Conservation (phyloP, 2,329 filamentous ascomycete species). For the Ophiosphaerella narmari region DNA sequence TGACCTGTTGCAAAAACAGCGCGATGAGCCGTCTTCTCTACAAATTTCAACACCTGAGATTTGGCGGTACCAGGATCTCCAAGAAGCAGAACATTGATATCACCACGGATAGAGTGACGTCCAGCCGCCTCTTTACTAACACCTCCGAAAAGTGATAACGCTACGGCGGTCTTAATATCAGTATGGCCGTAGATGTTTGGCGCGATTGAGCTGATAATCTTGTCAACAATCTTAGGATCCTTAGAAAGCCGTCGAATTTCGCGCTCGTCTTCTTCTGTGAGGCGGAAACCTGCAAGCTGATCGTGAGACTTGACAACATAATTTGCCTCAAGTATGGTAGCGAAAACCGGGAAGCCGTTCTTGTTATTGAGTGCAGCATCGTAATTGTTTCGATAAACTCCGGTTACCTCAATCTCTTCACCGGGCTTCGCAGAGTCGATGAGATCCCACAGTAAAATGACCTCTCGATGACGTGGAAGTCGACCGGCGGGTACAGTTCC, state of each 20-base stretch:
- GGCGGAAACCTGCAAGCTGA: slow-evolving; percentile 91
- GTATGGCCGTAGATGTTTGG: slow-evolving; percentile 97
- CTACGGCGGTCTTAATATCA: slow-evolving; percentile 96
- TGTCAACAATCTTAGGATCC: slow-evolving; percentile 90
- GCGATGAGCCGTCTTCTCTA: slow-evolving; percentile 94
- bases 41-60: slow-evolving; percentile 95
- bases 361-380: slow-evolving; percentile 97
- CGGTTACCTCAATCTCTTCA: slow-evolving; percentile 96
- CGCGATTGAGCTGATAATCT: slow-evolving; percentile 89
- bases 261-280: slow-evolving; percentile 94
- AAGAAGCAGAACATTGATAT: slow-evolving; percentile 96
- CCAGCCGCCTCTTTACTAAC: slow-evolving; percentile 91
- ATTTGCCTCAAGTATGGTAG: slow-evolving; percentile 96
- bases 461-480: slow-evolving; percentile 88
- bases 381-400: slow-evolving; percentile 97
- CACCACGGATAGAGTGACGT: slow-evolving; percentile 87
- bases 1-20: slow-evolving; percentile 98
- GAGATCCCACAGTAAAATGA: slow-evolving; percentile 93
- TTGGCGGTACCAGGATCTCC: slow-evolving; percentile 98
- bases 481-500: slow-evolving; percentile 96
- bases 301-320: slow-evolving; percentile 97
- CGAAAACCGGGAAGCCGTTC: slow-evolving; percentile 97
- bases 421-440: slow-evolving; percentile 97
- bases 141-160: slow-evolving; percentile 91
- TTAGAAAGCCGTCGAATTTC: slow-evolving; percentile 85